Evolutionary conservation across 345 rosid species (phyloP), one percentile per base, ranked within the genome.

Genomic region (Rhodamnia rubescens): DNA sequence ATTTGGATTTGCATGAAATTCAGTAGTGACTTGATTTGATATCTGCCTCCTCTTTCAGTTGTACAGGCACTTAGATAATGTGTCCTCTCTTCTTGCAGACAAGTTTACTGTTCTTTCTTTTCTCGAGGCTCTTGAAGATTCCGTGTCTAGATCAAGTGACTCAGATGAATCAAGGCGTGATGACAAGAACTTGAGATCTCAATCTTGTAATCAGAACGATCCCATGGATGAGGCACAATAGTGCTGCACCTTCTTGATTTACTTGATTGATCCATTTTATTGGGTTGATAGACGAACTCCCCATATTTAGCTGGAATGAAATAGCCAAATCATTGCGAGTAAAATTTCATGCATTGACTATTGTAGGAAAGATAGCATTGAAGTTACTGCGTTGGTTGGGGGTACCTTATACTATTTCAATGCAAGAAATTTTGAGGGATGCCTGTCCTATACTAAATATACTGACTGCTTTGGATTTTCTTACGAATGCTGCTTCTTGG

Each of bases 91-190:
- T 53, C 27, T 82, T 82, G 95, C 95, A 97, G 99, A 94, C 88
- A 97, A 94, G 87, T 93, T 94, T 90, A 95, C 96, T 4, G 98
- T 97, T 53, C 51, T 85, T 56, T 97, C 98, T 55, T 97, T 97
- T 88, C 98, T 97, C 2, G 99, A 97, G 93, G 99, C 98, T 44
- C 98, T 97, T 16, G 98, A 97, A 88, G 99, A 96, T 87, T 94
- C 99, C 2, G 96, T 95, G 85, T 88, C 91, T 27, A 83, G 83
- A 61, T 80, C 64, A 50, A 51, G 87, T 0, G 91, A 88, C 82
- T 58, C 88, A 0, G 95, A 90, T 29, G 92, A 88, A 56, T 83
- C 90, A 7, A 87, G 85, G 82, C 87, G 54, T 26, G 92, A 89
- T 21, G 91, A 92, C 83, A 84, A 89, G 88, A 91, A 92, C 86